Conservation (phyloP, 2,329 filamentous ascomycete genomes). For the Chaetothyriales sp. region DNA sequence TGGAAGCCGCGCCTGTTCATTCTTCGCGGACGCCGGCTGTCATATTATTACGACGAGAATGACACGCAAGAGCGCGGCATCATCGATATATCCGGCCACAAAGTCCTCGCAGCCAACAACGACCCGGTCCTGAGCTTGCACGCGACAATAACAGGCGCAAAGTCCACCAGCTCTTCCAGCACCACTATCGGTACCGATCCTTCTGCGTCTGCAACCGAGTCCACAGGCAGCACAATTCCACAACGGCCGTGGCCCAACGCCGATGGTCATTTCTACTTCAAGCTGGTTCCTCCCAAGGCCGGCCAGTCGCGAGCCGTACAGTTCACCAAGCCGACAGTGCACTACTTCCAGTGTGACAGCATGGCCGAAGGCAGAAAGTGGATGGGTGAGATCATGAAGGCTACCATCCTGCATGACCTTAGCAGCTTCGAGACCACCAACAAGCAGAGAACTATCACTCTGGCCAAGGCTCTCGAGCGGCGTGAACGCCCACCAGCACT, state of each 20-base stretch:
- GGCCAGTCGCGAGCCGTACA: constrained; percentile 82
- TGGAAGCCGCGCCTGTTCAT: constrained; percentile 98
- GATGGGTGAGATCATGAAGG: constrained; percentile 99
- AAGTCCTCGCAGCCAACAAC: constrained; percentile 85
- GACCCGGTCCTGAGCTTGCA: constrained; percentile 82
- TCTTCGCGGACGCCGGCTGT: constrained; percentile 73
- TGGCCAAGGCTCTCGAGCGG: constrained; percentile 75
- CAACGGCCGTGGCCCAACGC: constrained; percentile 19
- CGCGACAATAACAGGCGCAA: constrained; percentile 80
- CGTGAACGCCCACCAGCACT: constrained; percentile 78
- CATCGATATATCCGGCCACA: constrained; percentile 94
- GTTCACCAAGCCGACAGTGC: constrained; percentile 92
- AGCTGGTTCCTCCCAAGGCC: constrained; percentile 77
- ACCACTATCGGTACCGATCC: constrained; percentile 16
- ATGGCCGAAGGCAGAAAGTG: constrained; percentile 76
- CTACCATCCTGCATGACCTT: constrained; percentile 84
- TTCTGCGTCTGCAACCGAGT: constrained; percentile 21
- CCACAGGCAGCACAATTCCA: constrained; percentile 11
- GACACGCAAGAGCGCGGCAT: constrained; percentile 87
- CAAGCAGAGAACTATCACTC: constrained; percentile 89
- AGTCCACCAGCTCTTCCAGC: constrained; percentile 39
- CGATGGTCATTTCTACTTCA: constrained; percentile 89
- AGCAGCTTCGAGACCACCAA: constrained; percentile 66
- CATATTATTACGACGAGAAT: constrained; percentile 90
- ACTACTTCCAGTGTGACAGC: constrained; percentile 93